Evolutionary conservation across 2,329 filamentous ascomycete species (phyloP).

Genomic region (Nothomitra cinnamomea): DNA sequence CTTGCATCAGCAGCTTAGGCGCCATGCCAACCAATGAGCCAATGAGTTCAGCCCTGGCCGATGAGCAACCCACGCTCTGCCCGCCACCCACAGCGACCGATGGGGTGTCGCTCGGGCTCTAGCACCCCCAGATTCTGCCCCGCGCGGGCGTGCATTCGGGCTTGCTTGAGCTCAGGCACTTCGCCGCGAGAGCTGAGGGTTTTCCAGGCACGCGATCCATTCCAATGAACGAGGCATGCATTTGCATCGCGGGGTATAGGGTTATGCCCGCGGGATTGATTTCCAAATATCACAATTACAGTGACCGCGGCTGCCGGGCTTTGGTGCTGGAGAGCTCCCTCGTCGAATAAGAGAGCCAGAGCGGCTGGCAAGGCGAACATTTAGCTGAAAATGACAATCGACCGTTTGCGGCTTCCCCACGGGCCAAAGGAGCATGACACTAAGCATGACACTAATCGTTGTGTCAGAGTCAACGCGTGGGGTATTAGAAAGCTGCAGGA

Average conservation of each 20-base stretch:
- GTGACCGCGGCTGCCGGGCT: background rate
- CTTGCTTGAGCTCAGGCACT: background rate
- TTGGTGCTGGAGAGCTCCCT: background rate
- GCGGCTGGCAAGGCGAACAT: background rate
- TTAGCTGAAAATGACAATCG: background rate
- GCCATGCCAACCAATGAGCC: background rate
- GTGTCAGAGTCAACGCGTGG: background rate
- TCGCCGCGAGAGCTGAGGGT: background rate
- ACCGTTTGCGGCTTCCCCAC: background rate
- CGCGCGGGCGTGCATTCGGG: slow-evolving; percentile 1
- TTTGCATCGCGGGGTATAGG: background rate
- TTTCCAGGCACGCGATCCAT: slow-evolving; percentile 1
- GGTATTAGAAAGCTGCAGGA: background rate
- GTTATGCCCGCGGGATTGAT: background rate
- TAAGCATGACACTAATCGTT: background rate
- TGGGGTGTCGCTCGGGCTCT: background rate
- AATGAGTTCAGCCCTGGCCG: background rate
- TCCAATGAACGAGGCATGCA: background rate
- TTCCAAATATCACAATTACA: background rate
- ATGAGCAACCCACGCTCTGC: background rate
- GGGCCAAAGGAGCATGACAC: background rate
- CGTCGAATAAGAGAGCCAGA: background rate
- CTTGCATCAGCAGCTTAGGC: background rate
- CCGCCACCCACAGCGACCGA: background rate
- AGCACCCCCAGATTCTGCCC: background rate